Evolutionary conservation across 352 stramenopile genomes (phyloP), one percentile per base, ranked within the genome.

Genomic region (Aphanomyces cochlioides): DNA sequence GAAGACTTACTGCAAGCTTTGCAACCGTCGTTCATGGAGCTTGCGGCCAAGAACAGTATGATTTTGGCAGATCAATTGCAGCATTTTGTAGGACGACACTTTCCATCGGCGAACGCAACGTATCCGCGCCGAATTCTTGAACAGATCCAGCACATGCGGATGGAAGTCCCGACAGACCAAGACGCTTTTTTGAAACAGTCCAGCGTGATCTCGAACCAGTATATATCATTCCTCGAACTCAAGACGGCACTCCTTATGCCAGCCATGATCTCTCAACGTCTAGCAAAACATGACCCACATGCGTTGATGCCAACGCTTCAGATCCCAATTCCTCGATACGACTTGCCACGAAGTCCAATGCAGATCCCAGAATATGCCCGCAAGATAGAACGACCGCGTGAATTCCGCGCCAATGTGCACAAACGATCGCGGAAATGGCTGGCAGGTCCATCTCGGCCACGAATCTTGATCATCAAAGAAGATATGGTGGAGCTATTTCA

Each of bases 391-490:
- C 47, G 47, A 5, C 28, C 64, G 4, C 53, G 47, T 41, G 64
- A 70, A n/a, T 70, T 70, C 40, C 64, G 53, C 45, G 53, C 53
- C 43, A 56, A 70, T 19, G 64, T 70, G 38, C 47, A 40, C 54
- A 70, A 70, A 34, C 64, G 64, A 21, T 70, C 64, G 7, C 64
- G 64, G 21, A 54, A 70, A 36, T 70, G 64, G 64, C 64, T 70
- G 3, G 64, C 47, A 12, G 64, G 64, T 15, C 53, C 64, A 12
- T 50, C 53, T n/a, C 64, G 64, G 38, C 47, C 64, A 13, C 48
- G 64, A 7, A 70, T 70, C 40, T 47, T 70, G 15, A 47, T 70
- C 17, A n/a, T 70, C 37, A 70, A 70, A 34, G 47, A 58, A 6
- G 45, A 56, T 34, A 36, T 70, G 13, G 43, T 70, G n/a, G 64